Base-by-base conservation (phyloP, 257 asterid species). In the Datura wrightii region DNA sequence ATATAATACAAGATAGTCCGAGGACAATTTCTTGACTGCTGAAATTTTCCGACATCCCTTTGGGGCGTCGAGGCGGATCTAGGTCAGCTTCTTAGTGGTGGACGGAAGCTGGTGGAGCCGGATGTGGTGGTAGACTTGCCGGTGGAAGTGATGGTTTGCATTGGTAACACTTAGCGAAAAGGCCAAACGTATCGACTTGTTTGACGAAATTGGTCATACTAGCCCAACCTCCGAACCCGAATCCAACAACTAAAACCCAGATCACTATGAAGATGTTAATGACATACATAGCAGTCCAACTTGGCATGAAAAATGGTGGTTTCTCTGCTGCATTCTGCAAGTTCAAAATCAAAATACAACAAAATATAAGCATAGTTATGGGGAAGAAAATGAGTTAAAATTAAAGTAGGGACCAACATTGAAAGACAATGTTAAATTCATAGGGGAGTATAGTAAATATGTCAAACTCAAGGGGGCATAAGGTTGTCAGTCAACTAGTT, bases 141-240 rank as follows among this genome's bases (percentile, higher is more conserved):
- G 87, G 86, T 44, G 88, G 87, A 2, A 88, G 67, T 5, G 94
- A 86, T 2, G 97, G 87, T 80, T 94, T 91, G 92, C 99, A 96
- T 55, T 96, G 99, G 84, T 96, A 96, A 72, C 99, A 96, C 88
- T 94, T 96, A 6, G 98, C 98, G 16, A 96, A 96, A 53, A 96
- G 97, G n/a, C 99, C 99, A 50, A 96, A 96, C 0, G 97, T 96
- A 89, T 93, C 94, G 0, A 96, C 90, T 88, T 96, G 99, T 72
- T 2, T 88, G 0, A 94, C 92, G 11, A 96, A 96, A 80, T 96
- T 96, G 76, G 94, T 92, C 88, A 94, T 62, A 86, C 99, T 96
- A 9, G 99, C 99, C 99, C 99, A 96, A 7, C 99, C 99, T 24
- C 99, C 99, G n/a, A 96, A 96, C 76, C 99, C 99, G 39, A 96